Conservation (phyloP, 768 basidiomycete genomes). For the Tulasnella sp. region DNA sequence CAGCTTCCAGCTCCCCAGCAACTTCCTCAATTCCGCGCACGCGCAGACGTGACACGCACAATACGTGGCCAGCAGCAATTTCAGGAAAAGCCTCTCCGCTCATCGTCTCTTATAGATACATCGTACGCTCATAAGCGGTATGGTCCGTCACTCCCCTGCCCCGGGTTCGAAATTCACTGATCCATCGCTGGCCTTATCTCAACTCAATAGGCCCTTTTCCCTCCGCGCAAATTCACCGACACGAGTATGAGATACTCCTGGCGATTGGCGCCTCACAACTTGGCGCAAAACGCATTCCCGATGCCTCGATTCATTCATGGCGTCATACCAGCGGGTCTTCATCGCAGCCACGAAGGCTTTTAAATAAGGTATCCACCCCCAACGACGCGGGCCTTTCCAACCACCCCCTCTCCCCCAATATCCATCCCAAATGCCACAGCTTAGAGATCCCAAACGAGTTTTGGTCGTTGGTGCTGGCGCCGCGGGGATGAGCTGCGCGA, state of each 20-base stretch:
- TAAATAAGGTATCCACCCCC: neutral
- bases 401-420: neutral
- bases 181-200: neutral
- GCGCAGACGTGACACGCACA: neutral
- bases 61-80: neutral
- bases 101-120: neutral
- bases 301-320: neutral
- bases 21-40: neutral
- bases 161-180: neutral
- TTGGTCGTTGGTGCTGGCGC: conserved; percentile 46
- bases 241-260: neutral
- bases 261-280: neutral
- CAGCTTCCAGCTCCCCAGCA: neutral
- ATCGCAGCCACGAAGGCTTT: neutral
- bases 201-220: neutral
- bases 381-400: neutral
- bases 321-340: neutral
- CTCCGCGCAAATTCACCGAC: neutral
- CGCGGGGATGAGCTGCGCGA: conserved; percentile 43
- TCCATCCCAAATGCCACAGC: neutral
- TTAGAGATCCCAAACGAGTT: conserved; percentile 38
- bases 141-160: too few relatives aligned
- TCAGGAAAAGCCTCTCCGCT: neutral
- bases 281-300: neutral
- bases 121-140: neutral